Evolutionary conservation across 345 rosid genomes (phyloP).

Genomic region (Aquilaria sinensis): DNA sequence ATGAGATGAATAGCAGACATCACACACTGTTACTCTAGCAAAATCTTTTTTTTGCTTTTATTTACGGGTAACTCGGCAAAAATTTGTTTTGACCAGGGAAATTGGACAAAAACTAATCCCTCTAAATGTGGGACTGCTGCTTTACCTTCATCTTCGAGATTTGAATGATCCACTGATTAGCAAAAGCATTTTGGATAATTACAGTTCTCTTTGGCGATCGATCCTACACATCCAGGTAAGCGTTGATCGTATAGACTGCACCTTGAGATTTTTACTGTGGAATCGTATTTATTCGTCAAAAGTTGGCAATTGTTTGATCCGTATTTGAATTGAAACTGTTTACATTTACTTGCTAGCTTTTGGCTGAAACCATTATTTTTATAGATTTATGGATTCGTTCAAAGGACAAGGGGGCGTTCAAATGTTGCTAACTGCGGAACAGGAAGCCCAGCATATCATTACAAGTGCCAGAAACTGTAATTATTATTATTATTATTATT

Average conservation of each 20-base stretch:
- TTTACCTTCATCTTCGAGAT: not conserved
- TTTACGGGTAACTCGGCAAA: no score
- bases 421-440: constrained; percentile 44
- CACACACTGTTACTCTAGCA: no score
- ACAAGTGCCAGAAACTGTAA: constrained; percentile 43
- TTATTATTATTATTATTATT: not conserved
- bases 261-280: no score
- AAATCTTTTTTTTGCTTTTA: no score
- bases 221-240: no score
- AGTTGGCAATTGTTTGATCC: not conserved
- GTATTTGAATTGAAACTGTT: not conserved
- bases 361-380: not conserved
- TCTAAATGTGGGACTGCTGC: not conserved
- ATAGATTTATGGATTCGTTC: constrained; percentile 29
- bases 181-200: not conserved
- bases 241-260: no score
- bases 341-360: not conserved
- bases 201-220: not conserved
- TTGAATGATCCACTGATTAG: not conserved
- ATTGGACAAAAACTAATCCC: constrained; percentile 5
- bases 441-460: constrained; percentile 48
- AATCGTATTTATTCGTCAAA: no score
- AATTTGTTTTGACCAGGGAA: not conserved
- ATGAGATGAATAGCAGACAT: no score
- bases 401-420: constrained; percentile 55